Evolutionary conservation across 257 asterid species (phyloP).

Genomic region (Verbascum thapsus): DNA sequence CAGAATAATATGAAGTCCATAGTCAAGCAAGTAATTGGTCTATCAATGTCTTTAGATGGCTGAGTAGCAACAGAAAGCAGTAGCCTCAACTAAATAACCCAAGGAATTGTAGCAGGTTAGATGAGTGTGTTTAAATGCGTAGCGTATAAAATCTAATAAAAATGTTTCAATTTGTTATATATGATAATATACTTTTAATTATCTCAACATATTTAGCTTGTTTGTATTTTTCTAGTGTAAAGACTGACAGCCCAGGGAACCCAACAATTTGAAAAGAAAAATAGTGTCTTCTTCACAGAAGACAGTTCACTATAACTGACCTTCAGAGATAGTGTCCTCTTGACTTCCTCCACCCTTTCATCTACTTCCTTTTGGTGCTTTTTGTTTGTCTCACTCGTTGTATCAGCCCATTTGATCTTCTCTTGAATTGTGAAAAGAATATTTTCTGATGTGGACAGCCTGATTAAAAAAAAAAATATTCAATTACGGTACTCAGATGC

Average conservation of each 20-base stretch:
- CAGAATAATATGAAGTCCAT: background rate
- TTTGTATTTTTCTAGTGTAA: no score
- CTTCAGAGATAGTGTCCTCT: slow-evolving; percentile 70
- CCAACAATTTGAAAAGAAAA: slow-evolving; percentile 7
- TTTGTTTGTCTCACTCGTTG: slow-evolving; percentile 70
- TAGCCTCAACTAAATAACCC: background rate
- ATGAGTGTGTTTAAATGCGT: no score
- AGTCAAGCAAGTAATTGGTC: slow-evolving; percentile 9
- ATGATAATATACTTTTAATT: no score
- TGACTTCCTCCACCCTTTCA: slow-evolving; percentile 81
- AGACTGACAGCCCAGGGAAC: background rate
- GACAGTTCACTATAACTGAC: slow-evolving; percentile 56
- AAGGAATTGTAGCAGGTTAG: no score
- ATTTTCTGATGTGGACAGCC: slow-evolving; percentile 84
- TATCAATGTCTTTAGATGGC: slow-evolving; percentile 5
- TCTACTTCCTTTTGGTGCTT: slow-evolving; percentile 80
- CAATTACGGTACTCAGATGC: slow-evolving; percentile 17
- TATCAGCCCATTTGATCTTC: slow-evolving; percentile 97
- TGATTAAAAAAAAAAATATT: slow-evolving; percentile 34
- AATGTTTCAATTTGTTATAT: no score
- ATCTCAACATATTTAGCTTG: no score
- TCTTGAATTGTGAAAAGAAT: slow-evolving; percentile 92
- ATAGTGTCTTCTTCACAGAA: slow-evolving; percentile 1
- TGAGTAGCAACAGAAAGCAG: slow-evolving; percentile 14
- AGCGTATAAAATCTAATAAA: no score